Base-by-base conservation (phyloP, 2,329 filamentous ascomycete species). In the Phaeosphaeriaceae sp. region DNA sequence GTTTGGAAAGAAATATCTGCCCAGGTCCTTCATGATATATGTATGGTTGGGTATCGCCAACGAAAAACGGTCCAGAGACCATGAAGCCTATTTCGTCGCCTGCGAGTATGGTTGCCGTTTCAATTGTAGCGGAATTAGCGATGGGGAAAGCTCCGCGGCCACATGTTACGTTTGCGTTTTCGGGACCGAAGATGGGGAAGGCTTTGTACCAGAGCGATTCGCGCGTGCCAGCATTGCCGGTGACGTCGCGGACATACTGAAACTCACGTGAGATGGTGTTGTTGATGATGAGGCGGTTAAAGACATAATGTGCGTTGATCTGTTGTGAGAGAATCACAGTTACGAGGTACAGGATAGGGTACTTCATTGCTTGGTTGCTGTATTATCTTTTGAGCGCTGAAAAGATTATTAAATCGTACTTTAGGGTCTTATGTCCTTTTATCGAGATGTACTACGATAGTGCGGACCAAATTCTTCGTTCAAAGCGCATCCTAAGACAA, bases 241-340 rank as follows among this genome's bases (percentile, higher is more conserved):
- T 30, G 29, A 54, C 45, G 33, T 64, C 53, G 43, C 57, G 57
- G 32, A 58, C 49, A 53, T 64, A 63, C 51, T 64, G 50, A 18
- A 49, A 62, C 3, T 61, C 54, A 6, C 37, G 34, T 9, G 59
- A 56, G 18, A 54, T 20, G 28, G 58, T 61, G 46, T 52, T 53
- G 39, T 64, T 63, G 15, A 61, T 41, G 26, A 63, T 42, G 13
- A 64, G 46, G 23, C 47, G 47, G 33, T 38, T 51, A 49, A 64
- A 64, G 15, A 50, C 34, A 32, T 64, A 42, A 26, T 50, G 42
- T n/a, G 48, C 38, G n/a, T 32, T 33, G 20, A 13, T 16, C 37
- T 33, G 37, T n/a, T 45, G 48, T n/a, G 23, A 46, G 17, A 40
- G 20, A 16, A 26, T 18, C n/a, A 18, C 29, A n/a, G 28, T 17